phyloP scores from a whole-genome alignment of 2,329 filamentous ascomycete species.

The Orbilia oligospora region DNA sequence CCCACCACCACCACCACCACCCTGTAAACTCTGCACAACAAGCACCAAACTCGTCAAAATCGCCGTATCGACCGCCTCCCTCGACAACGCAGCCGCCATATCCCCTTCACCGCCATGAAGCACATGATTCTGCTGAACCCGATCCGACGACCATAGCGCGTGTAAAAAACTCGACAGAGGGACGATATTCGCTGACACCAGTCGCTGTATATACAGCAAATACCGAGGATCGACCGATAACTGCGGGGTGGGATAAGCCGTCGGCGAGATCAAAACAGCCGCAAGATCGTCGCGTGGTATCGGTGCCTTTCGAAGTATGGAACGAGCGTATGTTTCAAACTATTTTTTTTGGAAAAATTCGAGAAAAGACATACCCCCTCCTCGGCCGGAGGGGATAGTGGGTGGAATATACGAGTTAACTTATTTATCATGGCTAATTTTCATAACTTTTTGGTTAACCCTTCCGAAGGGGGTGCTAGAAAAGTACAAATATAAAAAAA shows the following conservation, averaged over 20 bases:
- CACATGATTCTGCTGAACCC: constrained; percentile 42
- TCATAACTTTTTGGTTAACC: constrained; percentile 42
- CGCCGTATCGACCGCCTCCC: constrained; percentile 63
- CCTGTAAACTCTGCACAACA: constrained; percentile 60
- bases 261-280: constrained; percentile 74
- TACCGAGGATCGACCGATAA: constrained; percentile 73
- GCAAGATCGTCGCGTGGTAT: constrained; percentile 72
- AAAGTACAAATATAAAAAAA: background rate
- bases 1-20: constrained; percentile 11
- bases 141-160: constrained; percentile 71
- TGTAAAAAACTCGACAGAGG: constrained; percentile 73
- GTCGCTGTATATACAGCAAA: constrained; percentile 73
- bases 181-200: constrained; percentile 71
- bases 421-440: constrained; percentile 21
- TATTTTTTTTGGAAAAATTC: constrained; percentile 39
- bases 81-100: constrained; percentile 50
- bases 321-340: constrained; percentile 71
- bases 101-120: constrained; percentile 21
- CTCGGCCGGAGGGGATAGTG: background rate
- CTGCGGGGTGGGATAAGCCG: constrained; percentile 67
- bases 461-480: constrained; percentile 14
- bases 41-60: constrained; percentile 62
- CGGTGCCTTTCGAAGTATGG: constrained; percentile 71
- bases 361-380: background rate
- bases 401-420: constrained; percentile 43